phyloP scores from a whole-genome alignment of 2,329 filamentous ascomycete genomes.

The Ploettnerulaceae sp. region DNA sequence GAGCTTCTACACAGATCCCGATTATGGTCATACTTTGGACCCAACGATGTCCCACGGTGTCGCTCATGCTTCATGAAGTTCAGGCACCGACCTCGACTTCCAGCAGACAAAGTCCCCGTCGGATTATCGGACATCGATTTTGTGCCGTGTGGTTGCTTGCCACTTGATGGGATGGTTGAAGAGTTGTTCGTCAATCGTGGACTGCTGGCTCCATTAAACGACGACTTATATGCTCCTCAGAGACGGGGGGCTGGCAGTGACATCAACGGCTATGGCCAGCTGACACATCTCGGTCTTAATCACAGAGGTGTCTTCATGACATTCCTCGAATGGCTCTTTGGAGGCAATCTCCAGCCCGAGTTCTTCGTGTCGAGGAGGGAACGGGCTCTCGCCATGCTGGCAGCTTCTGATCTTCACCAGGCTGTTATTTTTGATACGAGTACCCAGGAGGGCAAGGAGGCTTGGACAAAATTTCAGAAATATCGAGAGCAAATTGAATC shows the following conservation, averaged over 20 bases:
- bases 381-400: neutral
- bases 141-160: neutral
- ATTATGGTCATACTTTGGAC: conserved; percentile 2
- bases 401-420: neutral
- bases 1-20: neutral
- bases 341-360: neutral
- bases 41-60: neutral
- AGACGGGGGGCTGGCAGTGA: neutral
- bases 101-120: neutral
- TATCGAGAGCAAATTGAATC: conserved; percentile 1
- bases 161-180: neutral
- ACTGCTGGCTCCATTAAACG: neutral
- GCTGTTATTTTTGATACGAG: neutral
- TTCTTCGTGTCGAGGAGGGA: neutral
- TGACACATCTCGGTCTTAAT: neutral
- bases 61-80: neutral
- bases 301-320: neutral
- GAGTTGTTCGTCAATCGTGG: neutral
- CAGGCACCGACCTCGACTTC: neutral
- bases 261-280: neutral
- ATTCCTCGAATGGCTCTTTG: conserved; percentile 1
- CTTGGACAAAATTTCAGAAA: neutral
- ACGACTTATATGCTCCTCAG: too few relatives aligned
- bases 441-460: neutral
- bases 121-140: neutral